Evolutionary conservation across 768 basidiomycete genomes (phyloP).

Genomic region (Cubamyces sp.): DNA sequence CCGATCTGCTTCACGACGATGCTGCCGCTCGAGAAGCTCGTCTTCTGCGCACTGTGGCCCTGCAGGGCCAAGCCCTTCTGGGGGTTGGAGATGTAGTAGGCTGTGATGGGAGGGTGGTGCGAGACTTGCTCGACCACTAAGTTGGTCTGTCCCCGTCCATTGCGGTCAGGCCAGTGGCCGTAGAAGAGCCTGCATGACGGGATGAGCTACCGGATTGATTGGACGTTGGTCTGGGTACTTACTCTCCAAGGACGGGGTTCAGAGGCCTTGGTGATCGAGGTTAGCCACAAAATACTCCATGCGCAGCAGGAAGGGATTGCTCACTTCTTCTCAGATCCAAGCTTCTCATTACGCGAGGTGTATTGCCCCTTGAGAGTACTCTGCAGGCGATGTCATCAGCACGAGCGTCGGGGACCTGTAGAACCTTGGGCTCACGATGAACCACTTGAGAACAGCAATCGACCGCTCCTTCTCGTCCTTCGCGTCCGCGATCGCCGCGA

Average conservation of each 20-base stretch:
- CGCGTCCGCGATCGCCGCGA: conserved; percentile 84
- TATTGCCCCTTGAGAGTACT: conserved; percentile 95
- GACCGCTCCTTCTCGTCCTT: conserved; percentile 73
- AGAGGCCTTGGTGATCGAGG: conserved; percentile 66
- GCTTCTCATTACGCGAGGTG: conserved; percentile 90
- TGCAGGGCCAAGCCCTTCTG: conserved; percentile 73
- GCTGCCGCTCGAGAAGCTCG: conserved; percentile 79
- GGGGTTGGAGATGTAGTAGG: conserved; percentile 85
- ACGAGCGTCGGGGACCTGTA: not conserved
- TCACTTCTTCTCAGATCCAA: conserved; percentile 98
- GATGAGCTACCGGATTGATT: not conserved
- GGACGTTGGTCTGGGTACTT: conserved; percentile 36
- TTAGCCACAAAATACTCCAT: conserved; percentile 16
- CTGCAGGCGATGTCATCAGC: conserved; percentile 38
- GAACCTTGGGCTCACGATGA: conserved; percentile 63
- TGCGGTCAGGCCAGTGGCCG: conserved; percentile 79
- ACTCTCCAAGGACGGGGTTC: conserved; percentile 95
- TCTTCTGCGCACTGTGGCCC: conserved; percentile 96
- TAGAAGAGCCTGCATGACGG: conserved; percentile 69
- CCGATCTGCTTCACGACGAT: conserved; percentile 95
- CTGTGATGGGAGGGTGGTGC: conserved; percentile 90
- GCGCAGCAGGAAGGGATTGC: conserved; percentile 30
- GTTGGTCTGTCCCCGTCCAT: conserved; percentile 75
- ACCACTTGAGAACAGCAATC: conserved; percentile 90
- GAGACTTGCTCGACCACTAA: conserved; percentile 95